phyloP scores from a whole-genome alignment of 176 grass and related monocot genomes.

The Paspalum vaginatum region DNA sequence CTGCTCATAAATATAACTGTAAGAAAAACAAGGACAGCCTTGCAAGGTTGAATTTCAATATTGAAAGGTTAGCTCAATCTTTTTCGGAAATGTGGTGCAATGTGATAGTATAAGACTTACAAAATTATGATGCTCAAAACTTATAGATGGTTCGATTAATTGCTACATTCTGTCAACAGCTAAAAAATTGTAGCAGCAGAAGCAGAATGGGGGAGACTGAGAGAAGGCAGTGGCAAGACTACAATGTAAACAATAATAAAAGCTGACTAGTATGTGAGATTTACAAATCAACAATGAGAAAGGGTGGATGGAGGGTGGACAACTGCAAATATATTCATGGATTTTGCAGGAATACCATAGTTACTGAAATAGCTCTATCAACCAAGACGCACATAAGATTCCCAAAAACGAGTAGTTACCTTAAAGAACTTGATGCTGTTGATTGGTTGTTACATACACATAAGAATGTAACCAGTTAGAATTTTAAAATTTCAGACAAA shows the following conservation, averaged over 20 bases:
- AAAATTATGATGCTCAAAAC: not conserved
- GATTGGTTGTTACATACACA: slow-evolving; percentile 13
- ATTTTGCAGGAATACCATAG: not conserved
- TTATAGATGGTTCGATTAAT: not conserved
- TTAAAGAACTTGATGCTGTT: slow-evolving; percentile 93
- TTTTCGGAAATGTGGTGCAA: not conserved
- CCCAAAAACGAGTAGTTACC: slow-evolving; percentile 52
- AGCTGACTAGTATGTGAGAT: not conserved
- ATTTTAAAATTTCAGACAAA: not conserved
- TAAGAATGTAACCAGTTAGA: slow-evolving; percentile 35
- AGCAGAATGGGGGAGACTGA: not conserved
- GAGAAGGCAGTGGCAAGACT: not conserved
- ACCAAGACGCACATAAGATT: not conserved
- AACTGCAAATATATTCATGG: not conserved
- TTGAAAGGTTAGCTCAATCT: not conserved
- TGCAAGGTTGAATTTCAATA: not conserved
- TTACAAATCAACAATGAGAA: too few relatives aligned
- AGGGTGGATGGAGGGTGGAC: not conserved
- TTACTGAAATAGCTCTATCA: not conserved
- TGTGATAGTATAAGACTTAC: not conserved
- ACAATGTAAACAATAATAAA: slow-evolving; percentile 1
- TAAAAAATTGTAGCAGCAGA: not conserved
- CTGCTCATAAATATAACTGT: not conserved
- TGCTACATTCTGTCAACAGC: slow-evolving; percentile 3
- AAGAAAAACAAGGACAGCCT: not conserved